Evolutionary conservation across 345 rosid species (phyloP).

Genomic region (Hibiscus tridactylites): DNA sequence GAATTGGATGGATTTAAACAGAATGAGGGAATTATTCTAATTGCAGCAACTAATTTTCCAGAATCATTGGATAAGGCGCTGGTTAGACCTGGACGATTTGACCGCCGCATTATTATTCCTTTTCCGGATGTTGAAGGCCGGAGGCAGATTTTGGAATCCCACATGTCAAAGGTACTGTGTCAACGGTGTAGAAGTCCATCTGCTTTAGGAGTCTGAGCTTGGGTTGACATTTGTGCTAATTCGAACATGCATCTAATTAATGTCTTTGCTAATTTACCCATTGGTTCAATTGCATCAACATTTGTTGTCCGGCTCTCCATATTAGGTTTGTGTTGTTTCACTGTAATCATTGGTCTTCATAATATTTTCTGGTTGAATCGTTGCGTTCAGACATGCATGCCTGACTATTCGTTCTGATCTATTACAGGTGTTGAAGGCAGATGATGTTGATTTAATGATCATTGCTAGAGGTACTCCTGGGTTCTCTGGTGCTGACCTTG

Average conservation of each 20-base stretch:
- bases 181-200: slow-evolving; percentile 18
- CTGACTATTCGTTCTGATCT: slow-evolving; percentile 3
- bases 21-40: not conserved
- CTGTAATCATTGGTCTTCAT: not conserved
- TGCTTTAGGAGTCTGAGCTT: not conserved
- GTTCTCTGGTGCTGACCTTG: slow-evolving; percentile 94
- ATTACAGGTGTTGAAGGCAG: slow-evolving; percentile 68
- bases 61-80: not conserved
- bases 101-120: not conserved
- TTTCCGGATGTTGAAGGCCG: not conserved
- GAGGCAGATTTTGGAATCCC: not conserved
- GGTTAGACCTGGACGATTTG: not conserved
- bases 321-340: not conserved
- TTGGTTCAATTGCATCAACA: not conserved
- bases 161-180: not conserved
- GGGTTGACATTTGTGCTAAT: slow-evolving; percentile 1
- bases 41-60: not conserved
- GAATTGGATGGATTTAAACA: not conserved
- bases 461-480: slow-evolving; percentile 99
- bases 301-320: not conserved
- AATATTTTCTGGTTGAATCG: not conserved
- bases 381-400: not conserved
- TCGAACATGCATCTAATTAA: not conserved
- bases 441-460: slow-evolving; percentile 90
- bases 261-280: not conserved